A percentile compares a stretch with the other conserved stretches of the same genome.
These are phyloP conservation scores for Lactarius psammicola DNA, from an alignment of 768 basidiomycete genomes.

Conservation along the genomic window DNA sequence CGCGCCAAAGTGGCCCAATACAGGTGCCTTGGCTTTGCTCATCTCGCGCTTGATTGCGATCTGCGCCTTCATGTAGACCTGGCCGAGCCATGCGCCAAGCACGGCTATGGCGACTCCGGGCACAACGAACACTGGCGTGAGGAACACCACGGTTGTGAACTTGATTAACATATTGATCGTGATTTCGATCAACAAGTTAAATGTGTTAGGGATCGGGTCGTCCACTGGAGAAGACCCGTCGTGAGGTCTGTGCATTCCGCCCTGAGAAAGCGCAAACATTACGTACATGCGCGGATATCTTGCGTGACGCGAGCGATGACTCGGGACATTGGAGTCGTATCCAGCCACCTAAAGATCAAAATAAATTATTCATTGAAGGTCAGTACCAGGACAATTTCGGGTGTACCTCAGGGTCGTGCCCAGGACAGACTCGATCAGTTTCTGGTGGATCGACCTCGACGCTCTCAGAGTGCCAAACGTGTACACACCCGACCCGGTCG, in stretches of 20 bases:
- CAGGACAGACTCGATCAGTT: slow-evolving; percentile 52
- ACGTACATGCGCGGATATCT: slow-evolving; percentile 48
- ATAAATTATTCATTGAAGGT: background rate
- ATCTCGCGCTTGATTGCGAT: slow-evolving; percentile 56
- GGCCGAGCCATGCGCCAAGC: slow-evolving; percentile 44
- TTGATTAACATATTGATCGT: slow-evolving; percentile 38
- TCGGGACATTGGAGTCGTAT: slow-evolving; percentile 51
- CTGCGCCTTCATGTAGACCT: slow-evolving; percentile 55
- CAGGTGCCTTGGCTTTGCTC: slow-evolving; percentile 49
- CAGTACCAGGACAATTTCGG: slow-evolving; percentile 26
- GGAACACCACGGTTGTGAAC: slow-evolving; percentile 38
- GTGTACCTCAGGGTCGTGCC: slow-evolving; percentile 62
- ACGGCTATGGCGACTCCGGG: slow-evolving; percentile 39
- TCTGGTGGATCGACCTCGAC: slow-evolving; percentile 51
- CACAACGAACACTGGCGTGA: slow-evolving; percentile 42
- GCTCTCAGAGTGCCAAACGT: slow-evolving; percentile 52
- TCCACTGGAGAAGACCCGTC: slow-evolving; percentile 35
- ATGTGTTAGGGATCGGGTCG: slow-evolving; percentile 33
- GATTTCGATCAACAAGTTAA: slow-evolving; percentile 36
- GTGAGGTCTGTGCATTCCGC: background rate
- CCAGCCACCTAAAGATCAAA: slow-evolving; percentile 43
- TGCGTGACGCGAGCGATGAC: slow-evolving; percentile 66
- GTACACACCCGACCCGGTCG: slow-evolving; percentile 39
- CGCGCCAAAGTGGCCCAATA: slow-evolving; percentile 52
- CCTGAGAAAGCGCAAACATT: background rate